Evolutionary conservation across 2,329 filamentous ascomycete genomes (phyloP).

Genomic region (Trichoderma simmonsii): DNA sequence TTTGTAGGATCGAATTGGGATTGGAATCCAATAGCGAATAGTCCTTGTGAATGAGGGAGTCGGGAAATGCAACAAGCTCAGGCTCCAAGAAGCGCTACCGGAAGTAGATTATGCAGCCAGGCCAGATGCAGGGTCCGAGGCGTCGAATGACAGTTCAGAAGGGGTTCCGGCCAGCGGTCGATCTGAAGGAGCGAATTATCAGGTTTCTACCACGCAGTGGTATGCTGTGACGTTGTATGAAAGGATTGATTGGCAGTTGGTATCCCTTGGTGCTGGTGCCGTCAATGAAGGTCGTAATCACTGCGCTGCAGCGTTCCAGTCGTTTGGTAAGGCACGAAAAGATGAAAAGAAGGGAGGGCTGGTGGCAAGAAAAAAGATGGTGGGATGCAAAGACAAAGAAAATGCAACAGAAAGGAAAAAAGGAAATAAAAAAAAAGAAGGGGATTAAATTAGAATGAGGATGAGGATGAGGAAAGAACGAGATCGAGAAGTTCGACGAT

Average conservation of each 20-base stretch:
- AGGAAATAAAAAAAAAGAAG: background rate
- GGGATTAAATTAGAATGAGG: constrained; percentile 1
- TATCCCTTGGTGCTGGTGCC: background rate
- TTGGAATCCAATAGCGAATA: constrained; percentile 17
- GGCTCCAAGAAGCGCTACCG: background rate
- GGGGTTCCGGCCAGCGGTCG: constrained; percentile 16
- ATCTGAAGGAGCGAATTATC: background rate
- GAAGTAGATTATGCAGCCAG: background rate
- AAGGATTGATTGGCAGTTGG: background rate
- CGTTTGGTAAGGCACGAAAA: background rate
- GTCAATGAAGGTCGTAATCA: background rate
- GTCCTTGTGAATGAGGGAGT: background rate
- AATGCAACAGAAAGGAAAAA: background rate
- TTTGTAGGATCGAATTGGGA: background rate
- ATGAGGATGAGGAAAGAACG: constrained; percentile 2
- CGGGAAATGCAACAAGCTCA: background rate
- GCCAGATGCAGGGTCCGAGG: background rate
- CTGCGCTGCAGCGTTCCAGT: constrained; percentile 15
- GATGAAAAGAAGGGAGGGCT: background rate
- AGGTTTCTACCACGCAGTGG: constrained; percentile 7
- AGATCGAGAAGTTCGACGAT: background rate
- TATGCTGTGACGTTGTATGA: constrained; percentile 3
- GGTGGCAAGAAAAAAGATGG: background rate
- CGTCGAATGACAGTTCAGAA: constrained; percentile 2
- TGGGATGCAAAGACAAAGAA: background rate